Percentiles rank a stretch among this genome's conserved stretches.
Evolutionary conservation across 176 grass and related monocot genomes (phyloP).

Genomic region (Oryza glaberrima): DNA sequence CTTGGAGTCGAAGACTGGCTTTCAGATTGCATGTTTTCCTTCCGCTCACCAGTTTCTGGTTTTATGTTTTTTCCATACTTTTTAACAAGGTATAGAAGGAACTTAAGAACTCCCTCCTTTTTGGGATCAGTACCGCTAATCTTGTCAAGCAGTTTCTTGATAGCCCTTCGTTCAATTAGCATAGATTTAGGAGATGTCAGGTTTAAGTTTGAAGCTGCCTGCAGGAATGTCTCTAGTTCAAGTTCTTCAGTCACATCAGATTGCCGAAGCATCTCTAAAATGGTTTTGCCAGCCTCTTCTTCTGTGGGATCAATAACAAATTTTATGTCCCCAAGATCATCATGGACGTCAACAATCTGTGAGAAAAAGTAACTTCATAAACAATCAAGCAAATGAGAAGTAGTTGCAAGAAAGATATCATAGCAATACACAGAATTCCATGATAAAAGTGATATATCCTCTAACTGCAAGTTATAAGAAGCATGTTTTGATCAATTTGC

Average conservation of each 20-base stretch:
- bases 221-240: slow-evolving; percentile 69
- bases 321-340: slow-evolving; percentile 68
- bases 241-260: slow-evolving; percentile 66
- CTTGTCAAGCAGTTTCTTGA: slow-evolving; percentile 72
- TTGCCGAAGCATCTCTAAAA: slow-evolving; percentile 69
- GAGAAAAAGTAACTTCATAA: slow-evolving; percentile 32
- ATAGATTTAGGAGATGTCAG: slow-evolving; percentile 81
- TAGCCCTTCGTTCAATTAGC: slow-evolving; percentile 86
- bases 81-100: slow-evolving; percentile 65
- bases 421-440: slow-evolving; percentile 28
- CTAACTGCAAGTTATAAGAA: slow-evolving; percentile 21
- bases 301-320: slow-evolving; percentile 74
- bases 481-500: background rate
- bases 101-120: slow-evolving; percentile 69
- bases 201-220: slow-evolving; percentile 75
- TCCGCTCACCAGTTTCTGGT: slow-evolving; percentile 43
- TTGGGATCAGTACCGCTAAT: slow-evolving; percentile 61
- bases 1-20: slow-evolving; percentile 31
- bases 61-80: slow-evolving; percentile 76
- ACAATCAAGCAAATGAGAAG: slow-evolving; percentile 24
- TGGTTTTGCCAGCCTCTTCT: slow-evolving; percentile 72
- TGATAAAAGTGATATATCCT: slow-evolving; percentile 25
- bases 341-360: slow-evolving; percentile 78
- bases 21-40: slow-evolving; percentile 45
- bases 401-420: background rate